Evolutionary conservation across 225 moss, liverwort and hornwort species (phyloP).

Genomic region (Physcomitrellopsis africana): DNA sequence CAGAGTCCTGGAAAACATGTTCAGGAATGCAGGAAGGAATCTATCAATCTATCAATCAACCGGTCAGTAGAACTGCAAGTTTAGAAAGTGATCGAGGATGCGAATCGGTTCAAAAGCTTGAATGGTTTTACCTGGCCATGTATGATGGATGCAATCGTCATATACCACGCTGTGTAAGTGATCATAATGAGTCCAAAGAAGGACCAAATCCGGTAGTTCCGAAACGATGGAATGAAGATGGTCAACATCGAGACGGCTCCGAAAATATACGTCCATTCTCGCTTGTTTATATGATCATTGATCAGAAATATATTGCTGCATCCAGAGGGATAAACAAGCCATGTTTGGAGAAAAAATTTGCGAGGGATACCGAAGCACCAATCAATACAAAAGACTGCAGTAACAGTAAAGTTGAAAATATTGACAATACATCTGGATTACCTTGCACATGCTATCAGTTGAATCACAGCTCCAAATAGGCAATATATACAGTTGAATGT

Average conservation of each 20-base stretch:
- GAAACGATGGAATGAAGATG: constrained; percentile 65
- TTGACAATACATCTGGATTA: constrained; percentile 1
- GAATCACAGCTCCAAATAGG: constrained; percentile 76
- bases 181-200: constrained; percentile 87
- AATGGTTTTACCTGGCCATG: constrained; percentile 60
- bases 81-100: no score
- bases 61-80: no score
- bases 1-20: background rate
- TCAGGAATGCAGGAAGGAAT: background rate
- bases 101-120: no score
- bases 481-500: constrained; percentile 75
- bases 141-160: constrained; percentile 71
- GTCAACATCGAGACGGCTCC: constrained; percentile 69
- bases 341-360: no score
- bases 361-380: no score
- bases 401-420: no score
- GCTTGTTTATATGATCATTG: constrained; percentile 72
- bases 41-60: no score
- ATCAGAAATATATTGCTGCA: constrained; percentile 84
- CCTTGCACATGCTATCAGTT: constrained; percentile 89
- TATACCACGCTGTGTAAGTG: constrained; percentile 89
- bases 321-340: background rate
- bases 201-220: constrained; percentile 85
- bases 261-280: constrained; percentile 86
- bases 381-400: no score